These are phyloP conservation scores for Sesbania bispinosa DNA, from an alignment of 306 rosid genomes.

Conservation along the genomic window DNA sequence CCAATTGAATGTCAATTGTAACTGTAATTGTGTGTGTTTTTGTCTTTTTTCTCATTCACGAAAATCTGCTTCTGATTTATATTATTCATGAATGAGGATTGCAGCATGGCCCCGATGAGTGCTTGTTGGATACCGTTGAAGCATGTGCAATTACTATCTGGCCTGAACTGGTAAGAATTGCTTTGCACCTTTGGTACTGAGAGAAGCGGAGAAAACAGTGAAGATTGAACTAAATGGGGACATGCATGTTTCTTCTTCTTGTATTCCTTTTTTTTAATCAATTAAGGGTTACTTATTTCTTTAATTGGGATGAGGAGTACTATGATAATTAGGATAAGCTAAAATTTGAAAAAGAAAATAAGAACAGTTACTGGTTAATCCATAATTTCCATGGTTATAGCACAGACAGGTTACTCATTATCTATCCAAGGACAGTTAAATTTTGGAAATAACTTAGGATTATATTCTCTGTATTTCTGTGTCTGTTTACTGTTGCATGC, in stretches of 20 bases:
- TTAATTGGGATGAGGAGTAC: too few species aligned
- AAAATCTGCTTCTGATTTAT: not conserved
- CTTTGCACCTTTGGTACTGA: not conserved
- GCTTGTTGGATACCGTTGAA: constrained; percentile 79
- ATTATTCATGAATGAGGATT: constrained; percentile 14
- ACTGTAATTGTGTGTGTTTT: not conserved
- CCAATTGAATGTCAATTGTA: too few species aligned
- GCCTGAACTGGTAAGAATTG: constrained; percentile 70
- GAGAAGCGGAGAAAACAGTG: not conserved
- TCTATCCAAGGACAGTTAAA: not conserved
- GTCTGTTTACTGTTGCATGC: not conserved
- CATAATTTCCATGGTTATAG: not conserved
- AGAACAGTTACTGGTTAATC: not conserved
- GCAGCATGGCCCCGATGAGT: constrained; percentile 85
- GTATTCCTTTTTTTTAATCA: not conserved
- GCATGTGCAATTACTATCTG: constrained; percentile 75
- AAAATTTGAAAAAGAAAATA: not conserved
- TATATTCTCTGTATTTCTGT: not conserved
- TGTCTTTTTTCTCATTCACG: not conserved
- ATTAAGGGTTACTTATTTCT: not conserved
- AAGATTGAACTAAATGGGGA: not conserved
- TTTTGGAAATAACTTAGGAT: not conserved
- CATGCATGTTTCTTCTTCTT: not conserved
- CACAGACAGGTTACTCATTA: too few species aligned
- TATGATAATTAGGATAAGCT: not conserved